Base-by-base conservation (phyloP, 768 basidiomycete species). In the Jaapia argillacea region DNA sequence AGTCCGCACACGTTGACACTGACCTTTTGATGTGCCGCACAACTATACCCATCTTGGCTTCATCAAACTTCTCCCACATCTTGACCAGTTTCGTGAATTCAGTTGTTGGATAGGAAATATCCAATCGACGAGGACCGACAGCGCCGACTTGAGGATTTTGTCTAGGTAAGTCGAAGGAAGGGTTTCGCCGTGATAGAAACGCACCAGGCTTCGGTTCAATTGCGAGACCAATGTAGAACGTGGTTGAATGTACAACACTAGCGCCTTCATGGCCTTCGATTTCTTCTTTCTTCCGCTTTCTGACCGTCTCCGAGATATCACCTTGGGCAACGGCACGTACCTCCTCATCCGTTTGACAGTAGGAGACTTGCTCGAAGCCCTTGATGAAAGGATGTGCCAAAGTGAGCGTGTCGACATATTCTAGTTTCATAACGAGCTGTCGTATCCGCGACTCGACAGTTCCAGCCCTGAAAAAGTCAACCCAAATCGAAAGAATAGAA, bases 371-470 rank as follows among this genome's bases (percentile, higher is more conserved):
- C 50, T 92, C 87, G 58, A 96, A 92, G 40, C 91, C 90, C 61
- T 88, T 92, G 64, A 88, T 74, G 67, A 90, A 96, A 25, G 96
- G 96, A 67, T 98, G 96, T 38, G 92, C 93, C 46, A 92, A 69
- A 44, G 80, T 78, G 54, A 99, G 71, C 45, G 88, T 83, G 48
- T 97, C 96, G 53, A 92, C 90, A 53, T 83, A 88, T 69, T 98
- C 94, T 42, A 99, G 80, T 67, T 96, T 96, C 82, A 94, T 93
- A 44, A 99, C 92, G 23, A 99, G 74, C 61, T 92, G 92, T 36
- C 96, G 81, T 68, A 98, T 74, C 54, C 87, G 79, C 18, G 96
- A 97, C 66, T 99, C 94, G 23, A 99, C 96, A n/a, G 93, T 97
- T 36, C 94, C 94, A n/a, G 91, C 65, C 81, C 82, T 84, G 40